These are phyloP conservation scores for Fusarium sp. DNA, from an alignment of 2,329 filamentous ascomycete genomes.

Conservation along the genomic window DNA sequence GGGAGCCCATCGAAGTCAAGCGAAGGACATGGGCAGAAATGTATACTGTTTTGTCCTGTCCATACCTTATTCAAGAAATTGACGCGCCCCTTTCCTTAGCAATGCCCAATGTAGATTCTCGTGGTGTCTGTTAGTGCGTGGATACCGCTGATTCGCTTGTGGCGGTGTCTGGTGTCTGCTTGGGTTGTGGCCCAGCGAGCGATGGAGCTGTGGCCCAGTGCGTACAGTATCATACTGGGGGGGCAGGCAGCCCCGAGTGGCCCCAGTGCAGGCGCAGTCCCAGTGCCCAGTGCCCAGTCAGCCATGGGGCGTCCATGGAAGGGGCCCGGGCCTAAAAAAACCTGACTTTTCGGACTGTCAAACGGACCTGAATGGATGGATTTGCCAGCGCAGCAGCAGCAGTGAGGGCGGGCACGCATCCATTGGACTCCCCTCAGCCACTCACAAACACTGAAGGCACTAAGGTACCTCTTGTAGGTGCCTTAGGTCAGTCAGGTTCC, in stretches of 20 bases:
- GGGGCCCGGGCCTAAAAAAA: constrained; percentile 32
- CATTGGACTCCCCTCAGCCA: neutral
- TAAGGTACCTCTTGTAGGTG: neutral
- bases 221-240: neutral
- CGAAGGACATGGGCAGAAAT: constrained; percentile 37
- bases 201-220: constrained; percentile 6
- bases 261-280: constrained; percentile 17
- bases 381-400: constrained; percentile 20
- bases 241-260: neutral
- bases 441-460: neutral
- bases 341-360: constrained; percentile 48
- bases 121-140: constrained; percentile 38
- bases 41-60: neutral
- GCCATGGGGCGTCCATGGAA: constrained; percentile 26
- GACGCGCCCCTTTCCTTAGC: constrained; percentile 29
- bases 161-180: constrained; percentile 37
- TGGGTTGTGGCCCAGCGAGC: constrained; percentile 32
- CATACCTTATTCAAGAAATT: constrained; percentile 5
- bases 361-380: constrained; percentile 5
- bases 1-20: constrained; percentile 39
- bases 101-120: constrained; percentile 13
- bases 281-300: constrained; percentile 20
- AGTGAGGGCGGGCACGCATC: constrained; percentile 23
- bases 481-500: constrained; percentile 2
- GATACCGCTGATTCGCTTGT: constrained; percentile 40